Conservation (phyloP, 345 rosid genomes). For the Bruguiera parviflora region DNA sequence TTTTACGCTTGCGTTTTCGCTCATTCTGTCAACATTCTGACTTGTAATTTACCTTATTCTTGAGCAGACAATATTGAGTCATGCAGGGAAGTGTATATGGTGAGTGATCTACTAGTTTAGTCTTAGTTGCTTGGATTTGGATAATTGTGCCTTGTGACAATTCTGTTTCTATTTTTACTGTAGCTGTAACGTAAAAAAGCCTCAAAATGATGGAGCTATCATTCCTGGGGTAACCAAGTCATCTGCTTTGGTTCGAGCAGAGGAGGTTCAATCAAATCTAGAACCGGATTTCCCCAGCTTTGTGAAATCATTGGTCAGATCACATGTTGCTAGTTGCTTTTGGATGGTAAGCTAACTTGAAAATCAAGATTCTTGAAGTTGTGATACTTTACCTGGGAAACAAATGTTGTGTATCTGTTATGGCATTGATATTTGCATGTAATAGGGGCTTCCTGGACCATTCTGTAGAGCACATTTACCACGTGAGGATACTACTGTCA, state of each 20-base stretch:
- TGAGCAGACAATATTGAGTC: conserved; percentile 26
- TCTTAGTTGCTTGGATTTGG: not conserved
- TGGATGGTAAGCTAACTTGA: conserved; percentile 48
- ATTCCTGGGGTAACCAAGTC: conserved; percentile 33
- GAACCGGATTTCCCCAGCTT: conserved; percentile 55
- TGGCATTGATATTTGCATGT: not conserved
- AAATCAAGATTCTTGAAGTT: conserved; percentile 2
- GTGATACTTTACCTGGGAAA: conserved; percentile 3
- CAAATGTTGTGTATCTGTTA: not conserved
- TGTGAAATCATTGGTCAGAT: conserved; percentile 55
- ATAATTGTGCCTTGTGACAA: not conserved
- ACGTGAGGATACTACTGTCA: conserved; percentile 40
- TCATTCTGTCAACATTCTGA: not conserved
- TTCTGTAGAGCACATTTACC: conserved; percentile 63
- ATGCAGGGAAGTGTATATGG: conserved; percentile 38
- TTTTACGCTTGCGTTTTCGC: too few species aligned
- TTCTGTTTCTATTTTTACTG: conserved; percentile 2
- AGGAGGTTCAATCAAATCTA: conserved; percentile 59
- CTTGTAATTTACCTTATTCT: not conserved
- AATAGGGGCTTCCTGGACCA: conserved; percentile 67
- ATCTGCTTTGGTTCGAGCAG: conserved; percentile 49
- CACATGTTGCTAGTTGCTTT: conserved; percentile 66
- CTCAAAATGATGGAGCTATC: conserved; percentile 16
- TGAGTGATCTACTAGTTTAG: not conserved
- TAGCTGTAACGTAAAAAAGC: conserved; percentile 36